Evolutionary conservation across 2,329 filamentous ascomycete genomes (phyloP), one percentile per base, ranked within the genome.

Genomic region (Alternaria arborescens): DNA sequence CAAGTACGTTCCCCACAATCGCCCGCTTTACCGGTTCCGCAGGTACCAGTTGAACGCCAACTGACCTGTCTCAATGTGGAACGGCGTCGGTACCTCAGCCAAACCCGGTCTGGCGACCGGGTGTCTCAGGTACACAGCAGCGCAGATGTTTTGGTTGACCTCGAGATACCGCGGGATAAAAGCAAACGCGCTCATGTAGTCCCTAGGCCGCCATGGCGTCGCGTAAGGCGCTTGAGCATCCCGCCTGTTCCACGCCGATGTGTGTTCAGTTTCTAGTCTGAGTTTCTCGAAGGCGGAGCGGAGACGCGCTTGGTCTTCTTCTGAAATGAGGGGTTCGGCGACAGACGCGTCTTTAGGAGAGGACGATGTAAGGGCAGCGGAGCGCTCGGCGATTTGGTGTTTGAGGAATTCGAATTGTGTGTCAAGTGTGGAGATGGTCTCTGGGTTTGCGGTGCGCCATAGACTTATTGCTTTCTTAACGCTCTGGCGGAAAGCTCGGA

Each of bases 71-170:
- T 87, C 82, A 58, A 86, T 82, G 52, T 83, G 80, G 79, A 93
- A 97, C 18, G 94, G 94, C 24, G 92, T 93, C 1, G 94, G 94
- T 62, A 85, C 82, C 73, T 85, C 95, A 4, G 91, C 89, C 67
- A 87, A 73, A 11, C 94, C 93, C 3, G 90, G 90, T 62, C 94
- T 86, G 26, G 93, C 95, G 43, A 98, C 94, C 0, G 95, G 95
- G 82, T 99, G 94, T 59, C 95, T 87, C 64, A 99, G 82, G 79
- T 99, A 99, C 41, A 99, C 93, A 11, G 95, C 95, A 1, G 94
- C 90, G 80, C 95, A 99, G 72, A 98, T 91, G 75, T 94, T 96
- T 79, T 97, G 95, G 84, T 98, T 97, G 71, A 99, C 95, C 82
- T 99, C 96, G 62, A 99, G 87, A 79, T 98, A 99, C 55, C 91